A percentile compares a stretch with the other conserved stretches of the same genome.
These are phyloP conservation scores for Exobasidium cylindrosporum DNA, from an alignment of 1,284 basidiomycete genomes.

Conservation along the genomic window DNA sequence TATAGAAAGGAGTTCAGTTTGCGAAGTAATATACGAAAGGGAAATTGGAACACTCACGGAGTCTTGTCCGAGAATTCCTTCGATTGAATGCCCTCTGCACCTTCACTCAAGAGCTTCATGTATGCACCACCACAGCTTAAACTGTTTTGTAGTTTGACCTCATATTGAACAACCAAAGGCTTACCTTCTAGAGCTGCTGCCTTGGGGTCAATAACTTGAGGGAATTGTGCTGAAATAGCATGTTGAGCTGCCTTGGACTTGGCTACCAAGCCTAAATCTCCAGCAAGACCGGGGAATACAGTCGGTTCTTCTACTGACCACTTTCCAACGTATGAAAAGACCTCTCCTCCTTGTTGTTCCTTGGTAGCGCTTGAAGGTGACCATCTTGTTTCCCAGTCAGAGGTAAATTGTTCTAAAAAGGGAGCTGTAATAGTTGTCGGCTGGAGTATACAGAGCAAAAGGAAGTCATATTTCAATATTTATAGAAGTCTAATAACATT, in stretches of 20 bases:
- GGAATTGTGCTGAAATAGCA: constrained; percentile 92
- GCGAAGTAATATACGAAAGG: neutral
- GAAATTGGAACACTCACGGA: constrained; percentile 17
- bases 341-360: constrained; percentile 58
- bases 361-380: constrained; percentile 94
- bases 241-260: constrained; percentile 88
- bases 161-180: constrained; percentile 95
- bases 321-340: constrained; percentile 90
- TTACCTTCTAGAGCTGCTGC: constrained; percentile 63
- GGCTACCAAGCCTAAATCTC: constrained; percentile 55
- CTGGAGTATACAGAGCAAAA: too few species aligned
- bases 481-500: too few species aligned
- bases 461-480: too few species aligned
- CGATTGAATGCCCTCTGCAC: constrained; percentile 47
- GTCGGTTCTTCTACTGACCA: constrained; percentile 92
- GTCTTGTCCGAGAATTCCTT: constrained; percentile 54
- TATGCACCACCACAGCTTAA: constrained; percentile 99
- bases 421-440: constrained; percentile 79
- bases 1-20: neutral
- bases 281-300: constrained; percentile 62
- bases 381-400: constrained; percentile 88
- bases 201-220: constrained; percentile 73
- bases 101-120: constrained; percentile 78
- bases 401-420: constrained; percentile 95
- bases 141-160: constrained; percentile 94